Percentiles rank a stretch among this genome's conserved stretches.
phyloP scores from a whole-genome alignment of 495 filamentous ascomycete genomes.

The Neurospora sp. region DNA sequence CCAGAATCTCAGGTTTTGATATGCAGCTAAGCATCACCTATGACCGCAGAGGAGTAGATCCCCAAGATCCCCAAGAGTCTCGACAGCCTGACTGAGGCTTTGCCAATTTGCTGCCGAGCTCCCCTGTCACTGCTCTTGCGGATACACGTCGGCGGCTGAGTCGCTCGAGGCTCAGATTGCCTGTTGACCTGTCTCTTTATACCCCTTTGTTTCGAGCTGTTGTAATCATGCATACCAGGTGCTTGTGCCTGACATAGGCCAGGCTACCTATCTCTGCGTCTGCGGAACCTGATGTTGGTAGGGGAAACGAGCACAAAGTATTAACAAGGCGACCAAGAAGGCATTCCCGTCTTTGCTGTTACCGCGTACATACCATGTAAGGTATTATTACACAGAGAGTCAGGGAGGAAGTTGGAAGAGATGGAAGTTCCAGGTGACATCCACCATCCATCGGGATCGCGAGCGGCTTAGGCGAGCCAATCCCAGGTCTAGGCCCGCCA shows the following conservation, averaged over 20 bases:
- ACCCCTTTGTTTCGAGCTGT: neutral
- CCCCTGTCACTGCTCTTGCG: neutral
- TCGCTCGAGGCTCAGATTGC: neutral
- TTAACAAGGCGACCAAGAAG: neutral
- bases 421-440: neutral
- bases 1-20: neutral
- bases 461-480: neutral
- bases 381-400: neutral
- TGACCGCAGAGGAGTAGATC: neutral
- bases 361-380: neutral
- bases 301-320: neutral
- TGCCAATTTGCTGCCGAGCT: neutral
- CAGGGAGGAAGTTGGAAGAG: neutral
- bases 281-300: neutral
- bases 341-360: neutral
- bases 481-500: neutral
- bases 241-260: neutral
- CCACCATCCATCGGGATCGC: neutral
- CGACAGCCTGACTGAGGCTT: neutral
- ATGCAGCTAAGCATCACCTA: neutral
- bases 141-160: neutral
- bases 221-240: neutral
- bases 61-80: neutral
- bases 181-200: neutral
- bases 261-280: neutral